Conservation (phyloP, 208 protist genomes). For the Herpetomonas tarakana region DNA sequence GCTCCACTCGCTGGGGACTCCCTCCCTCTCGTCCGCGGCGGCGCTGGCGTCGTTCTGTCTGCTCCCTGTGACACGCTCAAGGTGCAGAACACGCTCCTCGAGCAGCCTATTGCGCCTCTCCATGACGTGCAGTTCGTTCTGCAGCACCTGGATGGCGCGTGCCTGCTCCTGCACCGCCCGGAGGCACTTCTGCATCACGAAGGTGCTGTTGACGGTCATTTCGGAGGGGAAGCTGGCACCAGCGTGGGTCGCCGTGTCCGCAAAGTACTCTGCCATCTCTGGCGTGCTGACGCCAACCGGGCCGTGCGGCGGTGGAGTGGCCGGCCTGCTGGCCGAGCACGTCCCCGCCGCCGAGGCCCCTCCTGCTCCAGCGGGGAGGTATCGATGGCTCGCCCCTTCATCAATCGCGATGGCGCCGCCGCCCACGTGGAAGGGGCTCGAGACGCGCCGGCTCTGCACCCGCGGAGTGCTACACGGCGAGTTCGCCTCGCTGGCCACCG, state of each 20-base stretch:
- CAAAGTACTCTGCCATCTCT: conserved; percentile 40
- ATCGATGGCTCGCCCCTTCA: background rate
- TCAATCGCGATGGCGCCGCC: conserved; percentile 13
- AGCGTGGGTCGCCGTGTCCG: conserved; percentile 2
- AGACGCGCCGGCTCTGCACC: background rate
- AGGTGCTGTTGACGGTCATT: background rate
- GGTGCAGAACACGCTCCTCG: conserved; percentile 8
- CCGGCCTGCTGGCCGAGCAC: background rate
- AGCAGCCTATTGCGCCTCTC: conserved; percentile 15
- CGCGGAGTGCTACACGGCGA: background rate
- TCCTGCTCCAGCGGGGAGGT: conserved; percentile 5
- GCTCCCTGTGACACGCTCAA: too few relatives aligned
- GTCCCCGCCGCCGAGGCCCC: background rate
- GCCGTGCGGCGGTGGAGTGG: conserved; percentile 7
- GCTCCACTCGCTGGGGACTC: too few relatives aligned
- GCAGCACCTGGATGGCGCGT: conserved; percentile 12
- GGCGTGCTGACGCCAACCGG: conserved; percentile 27
- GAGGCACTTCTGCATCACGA: conserved; percentile 8
- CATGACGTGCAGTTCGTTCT: conserved; percentile 14
- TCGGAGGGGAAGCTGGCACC: background rate
- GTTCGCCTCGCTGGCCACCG: background rate
- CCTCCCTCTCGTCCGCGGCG: too few relatives aligned
- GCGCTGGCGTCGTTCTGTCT: too few relatives aligned
- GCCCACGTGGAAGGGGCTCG: conserved; percentile 5
- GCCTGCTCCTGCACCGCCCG: conserved; percentile 26